These are phyloP conservation scores for Xanthoceras sorbifolium DNA, from an alignment of 345 rosid species.

Conservation along the genomic window DNA sequence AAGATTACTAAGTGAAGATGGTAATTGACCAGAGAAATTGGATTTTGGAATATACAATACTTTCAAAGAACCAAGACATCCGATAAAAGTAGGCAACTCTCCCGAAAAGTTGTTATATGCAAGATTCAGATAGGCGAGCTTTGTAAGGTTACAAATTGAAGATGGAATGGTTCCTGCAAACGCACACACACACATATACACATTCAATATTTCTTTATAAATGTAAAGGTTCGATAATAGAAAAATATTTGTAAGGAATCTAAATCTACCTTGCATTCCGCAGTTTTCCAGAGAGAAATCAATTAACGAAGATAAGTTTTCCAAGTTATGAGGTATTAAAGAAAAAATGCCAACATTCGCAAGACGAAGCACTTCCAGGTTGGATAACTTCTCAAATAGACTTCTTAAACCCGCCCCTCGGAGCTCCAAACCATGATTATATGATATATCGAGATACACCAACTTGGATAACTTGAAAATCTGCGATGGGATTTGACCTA, in stretches of 20 bases:
- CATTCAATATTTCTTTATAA: background rate
- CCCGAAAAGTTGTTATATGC: background rate
- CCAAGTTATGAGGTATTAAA: background rate
- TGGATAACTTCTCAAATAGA: slow-evolving; percentile 12
- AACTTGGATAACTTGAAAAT: background rate
- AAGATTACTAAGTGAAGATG: slow-evolving; percentile 8
- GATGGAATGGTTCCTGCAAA: slow-evolving; percentile 1
- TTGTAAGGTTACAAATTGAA: background rate
- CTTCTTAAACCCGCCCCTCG: background rate
- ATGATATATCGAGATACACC: slow-evolving; percentile 16
- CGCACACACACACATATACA: no score
- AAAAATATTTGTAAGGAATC: background rate
- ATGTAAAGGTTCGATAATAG: slow-evolving; percentile 8
- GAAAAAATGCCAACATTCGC: background rate
- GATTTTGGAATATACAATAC: no score
- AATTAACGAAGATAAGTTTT: slow-evolving; percentile 8
- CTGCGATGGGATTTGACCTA: background rate
- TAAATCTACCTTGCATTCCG: background rate
- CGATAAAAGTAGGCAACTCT: slow-evolving; percentile 16
- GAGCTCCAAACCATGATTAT: background rate
- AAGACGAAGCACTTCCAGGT: slow-evolving; percentile 21
- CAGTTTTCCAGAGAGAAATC: background rate
- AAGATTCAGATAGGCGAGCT: background rate
- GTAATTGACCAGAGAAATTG: slow-evolving; percentile 9
- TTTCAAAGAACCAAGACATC: background rate